phyloP scores from a whole-genome alignment of 129 eudicot species.

The Flaveria sonorensis region DNA sequence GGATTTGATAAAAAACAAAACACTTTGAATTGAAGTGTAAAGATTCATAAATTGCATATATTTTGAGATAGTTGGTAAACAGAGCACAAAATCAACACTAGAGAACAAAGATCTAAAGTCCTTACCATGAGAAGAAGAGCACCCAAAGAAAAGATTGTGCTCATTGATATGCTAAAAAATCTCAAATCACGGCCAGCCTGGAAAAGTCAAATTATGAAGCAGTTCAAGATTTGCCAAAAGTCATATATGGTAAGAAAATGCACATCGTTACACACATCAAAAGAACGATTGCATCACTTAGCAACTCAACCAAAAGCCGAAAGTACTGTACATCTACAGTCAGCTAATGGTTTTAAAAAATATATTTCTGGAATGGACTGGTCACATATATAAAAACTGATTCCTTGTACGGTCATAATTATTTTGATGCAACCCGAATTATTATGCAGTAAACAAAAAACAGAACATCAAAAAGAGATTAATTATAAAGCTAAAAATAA shows the following conservation, averaged over 20 bases:
- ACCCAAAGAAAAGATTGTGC: conserved; percentile 58
- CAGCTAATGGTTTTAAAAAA: background rate
- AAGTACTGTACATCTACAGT: background rate
- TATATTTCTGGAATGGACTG: background rate
- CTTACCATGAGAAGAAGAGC: conserved; percentile 77
- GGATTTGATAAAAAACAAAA: background rate
- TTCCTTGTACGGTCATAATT: background rate
- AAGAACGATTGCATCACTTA: background rate
- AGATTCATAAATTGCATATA: background rate
- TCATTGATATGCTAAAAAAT: conserved; percentile 82
- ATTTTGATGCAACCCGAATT: background rate
- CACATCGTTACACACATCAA: background rate
- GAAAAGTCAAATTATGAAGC: conserved; percentile 23
- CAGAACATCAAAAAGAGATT: background rate
- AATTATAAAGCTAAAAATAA: conserved; percentile 19
- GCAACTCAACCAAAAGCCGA: background rate
- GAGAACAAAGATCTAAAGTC: conserved; percentile 15
- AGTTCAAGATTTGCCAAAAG: background rate
- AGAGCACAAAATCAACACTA: background rate
- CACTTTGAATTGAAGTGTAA: background rate
- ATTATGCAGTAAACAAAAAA: background rate
- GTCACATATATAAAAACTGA: background rate
- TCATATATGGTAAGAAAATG: background rate
- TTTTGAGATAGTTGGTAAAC: background rate
- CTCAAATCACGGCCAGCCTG: conserved; percentile 97